Conservation (phyloP, 2,329 filamentous ascomycete species). For the Fusarium sp. region DNA sequence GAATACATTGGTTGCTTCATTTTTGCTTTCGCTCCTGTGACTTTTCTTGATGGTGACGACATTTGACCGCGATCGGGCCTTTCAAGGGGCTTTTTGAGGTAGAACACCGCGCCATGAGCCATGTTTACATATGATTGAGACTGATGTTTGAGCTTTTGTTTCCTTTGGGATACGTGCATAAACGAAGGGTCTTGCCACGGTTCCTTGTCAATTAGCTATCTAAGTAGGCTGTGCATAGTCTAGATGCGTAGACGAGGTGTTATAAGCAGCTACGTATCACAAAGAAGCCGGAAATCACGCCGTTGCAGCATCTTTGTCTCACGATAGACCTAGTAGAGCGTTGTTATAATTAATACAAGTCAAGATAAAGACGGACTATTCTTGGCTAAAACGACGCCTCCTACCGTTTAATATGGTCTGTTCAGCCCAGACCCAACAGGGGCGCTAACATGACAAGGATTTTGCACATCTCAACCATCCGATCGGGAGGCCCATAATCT, state of each 20-base stretch:
- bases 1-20: slow-evolving; percentile 33
- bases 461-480: slow-evolving; percentile 8
- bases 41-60: not conserved
- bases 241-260: no score
- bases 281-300: no score
- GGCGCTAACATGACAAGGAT: slow-evolving; percentile 12
- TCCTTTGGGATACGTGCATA: no score
- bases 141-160: no score
- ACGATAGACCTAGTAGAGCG: not conserved
- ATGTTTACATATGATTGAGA: not conserved
- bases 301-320: no score
- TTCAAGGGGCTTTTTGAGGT: not conserved
- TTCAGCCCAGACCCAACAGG: not conserved
- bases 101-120: not conserved
- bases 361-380: not conserved
- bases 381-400: not conserved
- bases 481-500: slow-evolving; percentile 30
- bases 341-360: slow-evolving; percentile 1
- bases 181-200: no score
- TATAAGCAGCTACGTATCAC: no score
- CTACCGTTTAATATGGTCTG: not conserved
- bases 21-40: not conserved
- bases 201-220: no score
- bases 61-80: not conserved
- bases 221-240: no score